phyloP scores from a whole-genome alignment of 2,329 filamentous ascomycete genomes.

The Fusarium torulosum region DNA sequence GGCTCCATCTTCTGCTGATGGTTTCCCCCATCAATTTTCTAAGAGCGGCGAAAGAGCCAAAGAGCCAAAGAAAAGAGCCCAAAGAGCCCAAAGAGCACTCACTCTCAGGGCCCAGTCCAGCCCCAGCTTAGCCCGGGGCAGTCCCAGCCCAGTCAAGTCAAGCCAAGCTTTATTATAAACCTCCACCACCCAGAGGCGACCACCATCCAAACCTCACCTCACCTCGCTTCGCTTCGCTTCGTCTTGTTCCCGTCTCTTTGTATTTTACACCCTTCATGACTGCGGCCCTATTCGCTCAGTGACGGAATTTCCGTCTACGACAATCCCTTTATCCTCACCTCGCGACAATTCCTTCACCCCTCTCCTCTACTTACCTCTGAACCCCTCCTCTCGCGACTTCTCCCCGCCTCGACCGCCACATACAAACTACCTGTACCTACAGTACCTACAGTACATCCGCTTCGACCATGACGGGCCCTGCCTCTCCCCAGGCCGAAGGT shows the following conservation, averaged over 20 bases:
- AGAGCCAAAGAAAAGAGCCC: no score
- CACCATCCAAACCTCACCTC: slow-evolving; percentile 39
- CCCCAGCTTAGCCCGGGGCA: slow-evolving; percentile 28
- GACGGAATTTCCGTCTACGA: slow-evolving; percentile 46
- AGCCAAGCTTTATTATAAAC: slow-evolving; percentile 41
- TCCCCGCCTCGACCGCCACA: slow-evolving; percentile 30
- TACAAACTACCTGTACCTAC: slow-evolving; percentile 2
- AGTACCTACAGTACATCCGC: slow-evolving; percentile 18
- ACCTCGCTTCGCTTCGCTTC: slow-evolving; percentile 25
- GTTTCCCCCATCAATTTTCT: slow-evolving; percentile 23
- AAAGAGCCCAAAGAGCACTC: neutral
- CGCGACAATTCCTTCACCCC: slow-evolving; percentile 22
- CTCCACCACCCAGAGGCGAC: slow-evolving; percentile 41
- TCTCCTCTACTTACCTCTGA: slow-evolving; percentile 1
- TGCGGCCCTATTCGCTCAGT: slow-evolving; percentile 44
- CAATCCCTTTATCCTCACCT: slow-evolving; percentile 19
- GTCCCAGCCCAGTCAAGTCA: slow-evolving; percentile 22
- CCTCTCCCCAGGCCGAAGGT: slow-evolving; percentile 69
- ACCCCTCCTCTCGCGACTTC: slow-evolving; percentile 34
- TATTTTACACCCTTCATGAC: slow-evolving; percentile 41
- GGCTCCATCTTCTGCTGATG: slow-evolving; percentile 19
- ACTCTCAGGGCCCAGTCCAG: slow-evolving; percentile 36
- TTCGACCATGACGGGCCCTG: slow-evolving; percentile 66
- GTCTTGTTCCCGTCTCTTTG: slow-evolving; percentile 28
- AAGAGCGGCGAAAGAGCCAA: slow-evolving; percentile 24